phyloP scores from a whole-genome alignment of 805 yeast species.

The Hyphopichia homilentoma region DNA sequence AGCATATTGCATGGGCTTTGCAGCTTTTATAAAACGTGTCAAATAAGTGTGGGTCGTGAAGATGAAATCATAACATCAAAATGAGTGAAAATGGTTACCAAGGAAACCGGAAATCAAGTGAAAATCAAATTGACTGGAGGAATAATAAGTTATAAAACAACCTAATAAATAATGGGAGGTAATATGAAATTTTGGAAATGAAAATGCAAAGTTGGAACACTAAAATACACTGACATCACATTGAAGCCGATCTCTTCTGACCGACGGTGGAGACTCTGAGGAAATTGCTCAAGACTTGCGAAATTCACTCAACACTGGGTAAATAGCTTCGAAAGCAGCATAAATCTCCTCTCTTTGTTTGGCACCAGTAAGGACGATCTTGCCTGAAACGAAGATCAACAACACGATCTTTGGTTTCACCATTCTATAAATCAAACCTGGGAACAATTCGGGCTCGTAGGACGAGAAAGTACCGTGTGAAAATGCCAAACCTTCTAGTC shows the following conservation, averaged over 20 bases:
- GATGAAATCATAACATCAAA: not conserved
- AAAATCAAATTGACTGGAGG: no score
- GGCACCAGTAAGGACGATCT: slow-evolving; percentile 97
- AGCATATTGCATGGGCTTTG: no score
- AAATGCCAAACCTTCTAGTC: slow-evolving; percentile 95
- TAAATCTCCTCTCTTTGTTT: slow-evolving; percentile 98
- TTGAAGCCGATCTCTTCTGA: no score
- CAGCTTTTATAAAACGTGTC: no score
- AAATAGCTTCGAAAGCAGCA: slow-evolving; percentile 96
- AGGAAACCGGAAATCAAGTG: not conserved
- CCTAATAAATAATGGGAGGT: no score
- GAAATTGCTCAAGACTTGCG: slow-evolving; percentile 57
- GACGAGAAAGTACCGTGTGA: slow-evolving; percentile 98
- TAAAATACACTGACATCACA: not conserved
- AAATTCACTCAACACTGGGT: slow-evolving; percentile 97
- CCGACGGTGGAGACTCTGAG: no score
- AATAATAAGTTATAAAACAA: no score
- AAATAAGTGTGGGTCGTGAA: not conserved
- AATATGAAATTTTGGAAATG: no score
- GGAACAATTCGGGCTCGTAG: slow-evolving; percentile 96
- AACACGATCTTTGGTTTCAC: slow-evolving; percentile 97
- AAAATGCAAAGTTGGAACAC: no score
- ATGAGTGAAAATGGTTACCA: no score
- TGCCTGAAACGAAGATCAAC: slow-evolving; percentile 93
- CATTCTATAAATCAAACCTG: slow-evolving; percentile 98